Percentiles rank a stretch among this genome's conserved stretches.
phyloP scores from a whole-genome alignment of 1,284 basidiomycete species.

The Coniophora puteana region DNA sequence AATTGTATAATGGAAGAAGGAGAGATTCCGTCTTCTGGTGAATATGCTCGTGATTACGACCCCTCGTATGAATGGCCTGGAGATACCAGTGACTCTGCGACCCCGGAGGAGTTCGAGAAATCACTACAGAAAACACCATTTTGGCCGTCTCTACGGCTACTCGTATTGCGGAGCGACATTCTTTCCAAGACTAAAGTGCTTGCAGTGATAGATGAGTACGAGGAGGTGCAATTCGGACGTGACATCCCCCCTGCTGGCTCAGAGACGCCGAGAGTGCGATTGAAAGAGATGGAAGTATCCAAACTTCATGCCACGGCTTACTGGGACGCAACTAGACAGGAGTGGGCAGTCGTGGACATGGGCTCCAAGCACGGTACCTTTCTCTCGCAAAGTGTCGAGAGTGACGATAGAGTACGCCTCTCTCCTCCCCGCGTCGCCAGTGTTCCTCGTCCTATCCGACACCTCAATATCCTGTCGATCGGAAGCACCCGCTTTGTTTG shows the following conservation, averaged over 20 bases:
- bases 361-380: conserved; percentile 80
- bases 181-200: conserved; percentile 47
- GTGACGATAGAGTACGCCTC: conserved; percentile 41
- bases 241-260: conserved; percentile 49
- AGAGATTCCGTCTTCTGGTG: conserved; percentile 17
- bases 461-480: conserved; percentile 61
- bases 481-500: conserved; percentile 66
- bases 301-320: conserved; percentile 73
- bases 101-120: conserved; percentile 4
- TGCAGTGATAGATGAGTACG: conserved; percentile 58
- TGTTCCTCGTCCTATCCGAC: conserved; percentile 55
- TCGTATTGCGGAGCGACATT: conserved; percentile 48
- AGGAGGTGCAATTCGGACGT: conserved; percentile 67
- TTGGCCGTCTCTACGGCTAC: conserved; percentile 49
- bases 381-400: conserved; percentile 23
- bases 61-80: conserved; percentile 58
- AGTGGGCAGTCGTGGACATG: conserved; percentile 77
- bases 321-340: conserved; percentile 54
- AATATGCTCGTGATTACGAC: conserved; percentile 36
- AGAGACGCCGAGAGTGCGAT: conserved; percentile 56
- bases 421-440: conserved; percentile 64
- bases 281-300: conserved; percentile 79
- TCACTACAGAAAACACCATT: conserved; percentile 4
- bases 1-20: conserved; percentile 16
- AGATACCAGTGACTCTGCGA: conserved; percentile 19